Base-by-base conservation (phyloP, 495 filamentous ascomycete genomes). In the Hypoxylon fragiforme region DNA sequence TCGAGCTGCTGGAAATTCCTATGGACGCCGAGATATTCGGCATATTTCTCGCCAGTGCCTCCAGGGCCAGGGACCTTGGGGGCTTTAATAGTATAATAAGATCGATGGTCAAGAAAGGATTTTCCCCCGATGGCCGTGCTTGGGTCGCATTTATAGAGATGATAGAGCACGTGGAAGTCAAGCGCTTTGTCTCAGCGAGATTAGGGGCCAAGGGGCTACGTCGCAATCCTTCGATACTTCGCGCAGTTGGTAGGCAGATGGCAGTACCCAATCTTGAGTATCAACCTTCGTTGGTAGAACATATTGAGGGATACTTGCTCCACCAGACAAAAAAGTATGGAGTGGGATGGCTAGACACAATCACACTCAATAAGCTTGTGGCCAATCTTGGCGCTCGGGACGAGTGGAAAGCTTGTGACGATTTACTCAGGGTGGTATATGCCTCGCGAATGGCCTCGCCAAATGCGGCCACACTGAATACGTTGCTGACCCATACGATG, bases 121-220 rank as follows among this genome's bases (percentile, higher is more conserved):
- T 54, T 20, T 38, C 22, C n/a, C 61, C 70, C 0, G 66, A 71
- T 34, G 39, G 62, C 1, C 54, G 59, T 18, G 71, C 71, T 3
- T 79, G 76, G 76, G 43, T 63, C 1, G 55, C 71, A 4, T 73
- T 77, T 48, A 35, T 78, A 14, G 50, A 63, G 18, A 55, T 77
- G 44, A 58, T 77, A 44, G 38, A 73, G 41, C 64, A 63, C 28
- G 72, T 71, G 50, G 56, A 63, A 5, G 57, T 67, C n/a, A 70
- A 64, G 47, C 60, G 63, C 3, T 67, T 69, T 51, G 59, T 75
- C 15, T 31, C 73, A 1, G 57, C 45, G 3, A 60, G 45, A 31
- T 70, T 79, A 66, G 46, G 50, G 34, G 16, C 24, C 15, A 65
- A 68, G 28, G 57, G 62, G 3, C 57, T 72, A 1, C 37, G 68